These are phyloP conservation scores for Geranium incanum DNA, from an alignment of 441 rosid species.

Conservation along the genomic window DNA sequence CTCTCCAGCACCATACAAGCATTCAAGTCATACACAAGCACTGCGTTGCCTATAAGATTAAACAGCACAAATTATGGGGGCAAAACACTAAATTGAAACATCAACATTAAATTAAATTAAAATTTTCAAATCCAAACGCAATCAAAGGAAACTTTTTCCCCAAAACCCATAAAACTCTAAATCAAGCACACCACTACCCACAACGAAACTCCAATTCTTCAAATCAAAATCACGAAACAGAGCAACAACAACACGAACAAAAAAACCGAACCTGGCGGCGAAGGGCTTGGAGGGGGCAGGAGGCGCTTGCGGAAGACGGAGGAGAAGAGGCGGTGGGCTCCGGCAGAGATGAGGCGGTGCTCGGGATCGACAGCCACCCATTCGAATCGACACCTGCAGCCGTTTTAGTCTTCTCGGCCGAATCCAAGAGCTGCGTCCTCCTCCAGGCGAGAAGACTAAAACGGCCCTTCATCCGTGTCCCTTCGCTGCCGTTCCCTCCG, in stretches of 20 bases:
- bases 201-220: not conserved
- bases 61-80: not conserved
- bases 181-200: not conserved
- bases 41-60: not conserved
- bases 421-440: too few relatives aligned
- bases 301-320: constrained; percentile 75
- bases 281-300: constrained; percentile 35
- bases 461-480: too few relatives aligned
- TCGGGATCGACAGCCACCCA: constrained; percentile 92
- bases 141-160: not conserved
- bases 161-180: constrained; percentile 5
- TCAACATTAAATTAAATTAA: not conserved
- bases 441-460: too few relatives aligned
- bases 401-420: too few relatives aligned
- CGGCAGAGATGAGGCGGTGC: constrained; percentile 55
- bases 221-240: not conserved
- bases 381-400: too few relatives aligned
- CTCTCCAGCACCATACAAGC: not conserved
- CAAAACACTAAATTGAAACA: not conserved
- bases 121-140: constrained; percentile 6
- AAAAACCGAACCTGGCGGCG: constrained; percentile 18
- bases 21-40: not conserved
- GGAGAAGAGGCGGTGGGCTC: constrained; percentile 67
- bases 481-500: too few relatives aligned
- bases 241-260: not conserved